These are phyloP conservation scores for Nemania diffusa DNA, from an alignment of 2,329 filamentous ascomycete genomes.

Conservation along the genomic window DNA sequence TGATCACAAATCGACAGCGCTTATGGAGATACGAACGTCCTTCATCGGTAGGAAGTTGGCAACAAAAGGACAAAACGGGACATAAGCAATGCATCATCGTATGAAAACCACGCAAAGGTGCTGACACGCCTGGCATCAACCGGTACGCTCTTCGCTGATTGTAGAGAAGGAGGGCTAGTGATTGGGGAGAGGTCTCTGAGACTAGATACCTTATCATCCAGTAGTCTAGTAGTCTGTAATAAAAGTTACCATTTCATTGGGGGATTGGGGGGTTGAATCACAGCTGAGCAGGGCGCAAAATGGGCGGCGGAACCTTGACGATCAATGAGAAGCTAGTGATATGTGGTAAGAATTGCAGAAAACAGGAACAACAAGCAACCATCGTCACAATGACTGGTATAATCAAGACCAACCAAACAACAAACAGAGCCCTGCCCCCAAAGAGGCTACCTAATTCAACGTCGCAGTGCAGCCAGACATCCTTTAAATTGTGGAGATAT, in stretches of 20 bases:
- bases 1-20: slow-evolving; percentile 27
- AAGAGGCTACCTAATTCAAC: slow-evolving; percentile 14
- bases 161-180: slow-evolving; percentile 16
- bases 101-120: background rate
- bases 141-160: slow-evolving; percentile 10
- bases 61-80: slow-evolving; percentile 3
- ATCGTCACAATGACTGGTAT: slow-evolving; percentile 20
- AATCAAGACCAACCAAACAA: slow-evolving; percentile 16
- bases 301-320: slow-evolving; percentile 21
- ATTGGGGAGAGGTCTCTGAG: slow-evolving; percentile 13
- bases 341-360: slow-evolving; percentile 10
- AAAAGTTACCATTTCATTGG: slow-evolving; percentile 1
- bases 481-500: slow-evolving; percentile 34
- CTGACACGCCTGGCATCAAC: slow-evolving; percentile 7
- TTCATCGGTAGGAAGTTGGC: slow-evolving; percentile 11
- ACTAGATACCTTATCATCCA: slow-evolving; percentile 8
- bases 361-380: slow-evolving; percentile 20
- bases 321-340: slow-evolving; percentile 13
- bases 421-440: slow-evolving; percentile 25
- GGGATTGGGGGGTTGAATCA: slow-evolving; percentile 11
- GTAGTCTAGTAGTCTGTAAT: slow-evolving; percentile 14
- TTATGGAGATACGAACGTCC: slow-evolving; percentile 18
- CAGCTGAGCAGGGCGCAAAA: slow-evolving; percentile 29
- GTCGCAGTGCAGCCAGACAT: slow-evolving; percentile 33
- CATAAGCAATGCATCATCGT: slow-evolving; percentile 28